A percentile compares a stretch with the other conserved stretches of the same genome.
phyloP scores from a whole-genome alignment of 805 yeast species.

The Barnettozyma sp. region DNA sequence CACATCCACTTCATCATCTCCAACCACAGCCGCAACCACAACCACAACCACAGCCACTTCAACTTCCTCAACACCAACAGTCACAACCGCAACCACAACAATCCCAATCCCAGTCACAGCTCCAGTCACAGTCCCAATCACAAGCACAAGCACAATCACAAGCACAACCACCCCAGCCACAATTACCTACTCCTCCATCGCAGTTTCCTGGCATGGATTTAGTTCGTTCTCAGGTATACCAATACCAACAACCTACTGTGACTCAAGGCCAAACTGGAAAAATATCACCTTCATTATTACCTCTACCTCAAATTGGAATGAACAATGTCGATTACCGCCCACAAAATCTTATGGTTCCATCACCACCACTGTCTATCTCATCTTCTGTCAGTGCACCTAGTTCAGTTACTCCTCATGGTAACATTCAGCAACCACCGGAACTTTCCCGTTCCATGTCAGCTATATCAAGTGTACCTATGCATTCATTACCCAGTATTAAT shows the following conservation, averaged over 20 bases:
- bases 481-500: constrained; percentile 1
- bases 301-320: constrained; percentile 1
- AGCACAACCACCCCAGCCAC: constrained; percentile 1
- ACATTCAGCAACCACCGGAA: background rate
- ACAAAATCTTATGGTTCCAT: background rate
- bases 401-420: too few relatives aligned
- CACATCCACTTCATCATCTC: too few relatives aligned
- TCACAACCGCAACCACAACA: too few relatives aligned
- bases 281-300: background rate
- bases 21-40: too few relatives aligned
- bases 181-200: background rate
- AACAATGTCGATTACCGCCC: background rate
- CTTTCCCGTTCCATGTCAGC: background rate
- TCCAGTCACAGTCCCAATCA: too few relatives aligned
- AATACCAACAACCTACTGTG: too few relatives aligned
- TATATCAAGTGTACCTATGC: constrained; percentile 4
- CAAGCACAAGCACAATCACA: constrained; percentile 38
- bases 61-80: too few relatives aligned
- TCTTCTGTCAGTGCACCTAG: too few relatives aligned
- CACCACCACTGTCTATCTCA: background rate
- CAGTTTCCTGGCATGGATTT: background rate
- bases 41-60: too few relatives aligned
- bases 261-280: background rate
- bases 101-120: too few relatives aligned
- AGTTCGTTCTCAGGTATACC: background rate